Conservation (phyloP, 495 filamentous ascomycete species). For the Talaromyces proteolyticus region DNA sequence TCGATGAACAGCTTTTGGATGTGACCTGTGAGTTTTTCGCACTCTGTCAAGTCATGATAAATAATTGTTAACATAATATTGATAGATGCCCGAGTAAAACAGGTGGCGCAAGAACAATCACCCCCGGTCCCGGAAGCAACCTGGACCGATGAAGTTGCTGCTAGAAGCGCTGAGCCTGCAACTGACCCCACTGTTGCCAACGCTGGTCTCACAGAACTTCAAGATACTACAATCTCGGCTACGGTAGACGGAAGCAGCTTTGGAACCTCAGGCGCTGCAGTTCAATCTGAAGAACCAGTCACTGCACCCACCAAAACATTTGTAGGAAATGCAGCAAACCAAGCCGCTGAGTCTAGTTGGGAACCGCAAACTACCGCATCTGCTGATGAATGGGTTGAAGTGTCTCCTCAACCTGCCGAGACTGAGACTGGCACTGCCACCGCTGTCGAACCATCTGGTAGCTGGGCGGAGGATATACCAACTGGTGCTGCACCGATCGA, state of each 20-base stretch:
- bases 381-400: conserved; percentile 71
- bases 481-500: conserved; percentile 23
- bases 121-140: conserved; percentile 15
- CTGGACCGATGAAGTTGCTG: conserved; percentile 8
- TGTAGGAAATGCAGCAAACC: conserved; percentile 59
- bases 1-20: conserved; percentile 56
- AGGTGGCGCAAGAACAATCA: conserved; percentile 36
- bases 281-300: conserved; percentile 19
- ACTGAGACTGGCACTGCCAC: conserved; percentile 58
- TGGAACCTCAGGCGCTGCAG: conserved; percentile 6
- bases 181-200: conserved; percentile 75
- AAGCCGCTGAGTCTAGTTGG: conserved; percentile 63
- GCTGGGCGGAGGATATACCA: conserved; percentile 62
- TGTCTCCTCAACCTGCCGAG: conserved; percentile 68
- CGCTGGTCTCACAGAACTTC: conserved; percentile 70
- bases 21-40: conserved; percentile 64
- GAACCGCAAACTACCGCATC: conserved; percentile 41
- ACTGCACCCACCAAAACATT: conserved; percentile 46
- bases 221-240: conserved; percentile 29
- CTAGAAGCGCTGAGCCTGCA: conserved; percentile 28
- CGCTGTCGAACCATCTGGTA: conserved; percentile 30
- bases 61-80: too few relatives aligned
- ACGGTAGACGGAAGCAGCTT: conserved; percentile 3
- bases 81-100: conserved; percentile 67
- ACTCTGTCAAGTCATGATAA: neutral